Evolutionary conservation across 352 stramenopile species (phyloP).

Genomic region (Phytophthora ohioensis): DNA sequence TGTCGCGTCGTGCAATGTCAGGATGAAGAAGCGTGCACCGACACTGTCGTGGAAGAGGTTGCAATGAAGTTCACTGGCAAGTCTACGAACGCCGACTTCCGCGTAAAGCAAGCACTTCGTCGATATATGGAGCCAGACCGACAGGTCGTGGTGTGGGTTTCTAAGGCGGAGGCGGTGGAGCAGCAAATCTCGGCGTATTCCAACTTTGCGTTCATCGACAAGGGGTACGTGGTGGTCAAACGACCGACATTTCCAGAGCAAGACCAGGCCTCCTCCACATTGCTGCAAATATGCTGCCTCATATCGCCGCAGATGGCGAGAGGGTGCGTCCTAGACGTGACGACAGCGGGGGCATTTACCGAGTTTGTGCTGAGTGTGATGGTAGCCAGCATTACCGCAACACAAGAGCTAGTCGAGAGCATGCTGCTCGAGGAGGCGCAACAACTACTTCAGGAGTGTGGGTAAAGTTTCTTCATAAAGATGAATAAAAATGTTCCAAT

Average conservation of each 20-base stretch:
- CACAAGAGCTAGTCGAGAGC: conserved; percentile 53
- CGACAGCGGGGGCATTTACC: conserved; percentile 44
- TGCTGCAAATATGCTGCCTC: conserved; percentile 64
- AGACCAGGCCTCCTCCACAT: conserved; percentile 29
- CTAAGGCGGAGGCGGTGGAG: conserved; percentile 57
- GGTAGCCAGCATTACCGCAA: conserved; percentile 50
- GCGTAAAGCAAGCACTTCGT: conserved; percentile 65
- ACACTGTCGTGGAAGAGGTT: conserved; percentile 68
- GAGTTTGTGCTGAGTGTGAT: conserved; percentile 60
- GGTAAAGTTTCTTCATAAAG: not conserved
- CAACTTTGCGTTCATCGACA: conserved; percentile 60
- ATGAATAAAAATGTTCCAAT: too few relatives aligned
- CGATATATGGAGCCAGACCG: conserved; percentile 61
- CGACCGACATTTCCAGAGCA: conserved; percentile 36
- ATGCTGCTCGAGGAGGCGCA: conserved; percentile 39
- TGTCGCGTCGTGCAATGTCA: conserved; percentile 23
- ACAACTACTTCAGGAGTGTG: conserved; percentile 17
- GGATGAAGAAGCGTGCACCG: conserved; percentile 36
- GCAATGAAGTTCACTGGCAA: conserved; percentile 63
- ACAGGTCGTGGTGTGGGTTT: conserved; percentile 67
- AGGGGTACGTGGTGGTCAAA: conserved; percentile 70
- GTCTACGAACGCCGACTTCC: conserved; percentile 57
- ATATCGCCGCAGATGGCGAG: conserved; percentile 58
- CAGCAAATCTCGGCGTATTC: conserved; percentile 43
- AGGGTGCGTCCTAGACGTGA: conserved; percentile 30